Conservation (phyloP, 148 eudicot species). For the Rhododendron kiyosumense region DNA sequence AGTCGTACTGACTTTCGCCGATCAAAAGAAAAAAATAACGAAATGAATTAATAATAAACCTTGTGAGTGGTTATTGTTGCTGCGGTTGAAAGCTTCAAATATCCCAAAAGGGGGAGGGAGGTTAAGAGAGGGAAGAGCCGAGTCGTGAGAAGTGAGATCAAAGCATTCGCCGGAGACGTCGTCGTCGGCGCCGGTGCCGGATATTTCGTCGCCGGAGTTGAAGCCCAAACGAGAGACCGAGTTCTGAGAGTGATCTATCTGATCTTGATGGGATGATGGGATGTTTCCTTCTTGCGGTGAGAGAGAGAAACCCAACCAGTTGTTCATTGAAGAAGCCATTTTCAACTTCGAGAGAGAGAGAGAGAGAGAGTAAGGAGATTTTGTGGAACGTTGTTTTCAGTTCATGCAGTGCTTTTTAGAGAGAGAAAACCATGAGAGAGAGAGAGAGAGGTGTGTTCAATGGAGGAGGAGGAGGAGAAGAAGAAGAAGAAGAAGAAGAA, state of each 20-base stretch:
- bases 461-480: background rate
- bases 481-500: background rate
- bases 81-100: conserved; percentile 60
- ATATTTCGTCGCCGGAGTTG: conserved; percentile 34
- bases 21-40: background rate
- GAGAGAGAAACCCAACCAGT: conserved; percentile 83
- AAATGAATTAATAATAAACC: conserved; percentile 26
- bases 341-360: background rate
- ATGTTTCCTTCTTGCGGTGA: conserved; percentile 49
- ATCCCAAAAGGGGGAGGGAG: conserved; percentile 57
- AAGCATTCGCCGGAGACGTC: conserved; percentile 32
- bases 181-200: conserved; percentile 15
- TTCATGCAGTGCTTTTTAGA: conserved; percentile 32
- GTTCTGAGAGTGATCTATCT: conserved; percentile 23
- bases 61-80: conserved; percentile 51
- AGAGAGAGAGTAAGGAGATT: background rate
- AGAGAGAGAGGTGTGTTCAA: no score
- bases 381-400: background rate
- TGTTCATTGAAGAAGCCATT: conserved; percentile 31
- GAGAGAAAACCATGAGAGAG: conserved; percentile 2
- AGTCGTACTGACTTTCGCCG: background rate
- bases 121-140: conserved; percentile 33
- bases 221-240: conserved; percentile 23
- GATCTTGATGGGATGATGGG: conserved; percentile 11
- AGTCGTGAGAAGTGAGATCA: conserved; percentile 34